Conservation (phyloP, 306 rosid species). For the Purshia tridentata region DNA sequence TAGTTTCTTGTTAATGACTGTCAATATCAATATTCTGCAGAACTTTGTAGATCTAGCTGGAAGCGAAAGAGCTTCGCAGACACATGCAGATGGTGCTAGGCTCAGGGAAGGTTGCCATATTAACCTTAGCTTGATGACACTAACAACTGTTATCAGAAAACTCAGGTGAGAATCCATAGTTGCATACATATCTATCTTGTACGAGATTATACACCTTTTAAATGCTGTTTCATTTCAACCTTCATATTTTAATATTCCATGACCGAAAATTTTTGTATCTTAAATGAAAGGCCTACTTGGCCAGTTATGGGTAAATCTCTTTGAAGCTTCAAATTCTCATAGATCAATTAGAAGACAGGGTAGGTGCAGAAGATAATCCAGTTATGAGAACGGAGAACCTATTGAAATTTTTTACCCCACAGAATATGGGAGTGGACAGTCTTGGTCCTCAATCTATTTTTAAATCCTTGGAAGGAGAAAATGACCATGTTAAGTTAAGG, state of each 20-base stretch:
- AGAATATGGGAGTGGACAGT: too few species aligned
- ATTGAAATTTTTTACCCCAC: too few species aligned
- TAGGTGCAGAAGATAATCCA: too few species aligned
- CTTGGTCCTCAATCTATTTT: too few species aligned
- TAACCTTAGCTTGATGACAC: conserved; percentile 99
- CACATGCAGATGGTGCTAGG: conserved; percentile 96
- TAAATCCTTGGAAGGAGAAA: too few species aligned
- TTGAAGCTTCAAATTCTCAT: too few species aligned
- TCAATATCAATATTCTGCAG: conserved; percentile 39
- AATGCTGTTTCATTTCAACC: background rate
- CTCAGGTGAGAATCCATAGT: conserved; percentile 66
- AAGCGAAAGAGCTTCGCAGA: conserved; percentile 98
- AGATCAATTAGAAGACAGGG: too few species aligned
- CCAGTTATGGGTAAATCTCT: too few species aligned
- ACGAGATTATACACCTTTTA: background rate
- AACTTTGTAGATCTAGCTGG: conserved; percentile 99
- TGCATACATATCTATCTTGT: background rate
- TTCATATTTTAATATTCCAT: background rate
- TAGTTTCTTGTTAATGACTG: conserved; percentile 9
- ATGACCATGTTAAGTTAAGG: too few species aligned
- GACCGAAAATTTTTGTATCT: background rate
- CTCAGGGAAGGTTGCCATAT: conserved; percentile 99
- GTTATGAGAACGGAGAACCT: too few species aligned
- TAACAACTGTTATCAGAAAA: conserved; percentile 98
- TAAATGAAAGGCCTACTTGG: too few species aligned